Evolutionary conservation across 176 grass and related monocot species (phyloP).

Genomic region (Puya raimondii): DNA sequence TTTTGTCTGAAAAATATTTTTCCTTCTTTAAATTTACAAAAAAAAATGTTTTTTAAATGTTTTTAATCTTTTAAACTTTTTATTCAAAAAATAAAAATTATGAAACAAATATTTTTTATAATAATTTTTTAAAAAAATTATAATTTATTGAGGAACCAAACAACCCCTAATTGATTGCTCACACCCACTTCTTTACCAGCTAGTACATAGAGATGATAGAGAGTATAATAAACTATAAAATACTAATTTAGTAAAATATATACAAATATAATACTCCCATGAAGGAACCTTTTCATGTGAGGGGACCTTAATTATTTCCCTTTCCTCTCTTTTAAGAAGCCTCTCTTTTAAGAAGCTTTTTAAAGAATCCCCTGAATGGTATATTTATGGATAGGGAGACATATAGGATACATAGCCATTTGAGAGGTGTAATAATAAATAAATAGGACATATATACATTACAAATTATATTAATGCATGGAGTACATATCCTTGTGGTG

Average conservation of each 20-base stretch:
- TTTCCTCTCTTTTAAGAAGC: neutral
- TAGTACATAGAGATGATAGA: neutral
- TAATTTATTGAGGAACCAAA: too few species aligned
- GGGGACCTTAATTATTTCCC: neutral
- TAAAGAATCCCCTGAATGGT: neutral
- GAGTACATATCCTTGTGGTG: slow-evolving; percentile 1
- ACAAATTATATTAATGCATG: too few species aligned
- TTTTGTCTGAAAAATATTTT: too few species aligned
- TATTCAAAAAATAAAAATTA: too few species aligned
- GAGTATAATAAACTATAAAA: too few species aligned
- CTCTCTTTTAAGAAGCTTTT: neutral
- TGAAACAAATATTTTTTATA: too few species aligned
- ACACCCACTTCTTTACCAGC: slow-evolving; percentile 4
- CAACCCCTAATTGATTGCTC: too few species aligned
- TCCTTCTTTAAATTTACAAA: too few species aligned
- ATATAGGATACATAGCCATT: neutral
- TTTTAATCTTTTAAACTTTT: too few species aligned
- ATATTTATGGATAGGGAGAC: neutral
- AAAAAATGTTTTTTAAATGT: too few species aligned
- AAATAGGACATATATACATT: neutral
- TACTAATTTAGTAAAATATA: too few species aligned
- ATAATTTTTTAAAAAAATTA: too few species aligned
- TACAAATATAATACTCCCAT: neutral
- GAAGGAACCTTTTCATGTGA: slow-evolving; percentile 16
- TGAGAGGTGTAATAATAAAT: neutral